Evolutionary conservation across 192 early-diverging fungal species (phyloP).

Genomic region (Cetraspora pellucida): DNA sequence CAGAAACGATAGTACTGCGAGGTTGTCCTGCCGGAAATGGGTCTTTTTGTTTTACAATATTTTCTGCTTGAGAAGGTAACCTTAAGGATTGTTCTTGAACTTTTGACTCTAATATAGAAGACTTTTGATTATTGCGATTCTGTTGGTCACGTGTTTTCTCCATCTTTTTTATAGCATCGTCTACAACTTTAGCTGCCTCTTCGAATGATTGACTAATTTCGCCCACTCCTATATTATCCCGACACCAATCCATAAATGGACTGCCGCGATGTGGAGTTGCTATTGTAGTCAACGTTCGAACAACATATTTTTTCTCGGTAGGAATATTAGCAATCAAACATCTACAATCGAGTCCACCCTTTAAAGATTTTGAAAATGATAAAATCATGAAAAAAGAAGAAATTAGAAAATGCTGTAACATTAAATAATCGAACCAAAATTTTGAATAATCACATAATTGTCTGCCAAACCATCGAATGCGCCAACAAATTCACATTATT

Average conservation of each 20-base stretch:
- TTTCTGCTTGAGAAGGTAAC: too few species aligned
- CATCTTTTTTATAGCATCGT: conserved; percentile 39
- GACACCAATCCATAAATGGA: conserved; percentile 93
- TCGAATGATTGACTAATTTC: conserved; percentile 27
- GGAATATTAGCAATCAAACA: conserved; percentile 89
- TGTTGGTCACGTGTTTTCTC: background rate
- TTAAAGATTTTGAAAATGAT: background rate
- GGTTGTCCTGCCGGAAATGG: too few species aligned
- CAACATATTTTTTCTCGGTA: conserved; percentile 64
- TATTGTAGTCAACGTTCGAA: conserved; percentile 85
- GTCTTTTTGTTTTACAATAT: too few species aligned
- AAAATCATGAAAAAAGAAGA: too few species aligned
- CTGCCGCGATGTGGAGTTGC: conserved; percentile 93
- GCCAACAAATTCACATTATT: conserved; percentile 84
- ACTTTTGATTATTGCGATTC: too few species aligned
- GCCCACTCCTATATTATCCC: conserved; percentile 81
- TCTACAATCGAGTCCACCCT: conserved; percentile 92
- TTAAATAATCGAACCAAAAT: too few species aligned
- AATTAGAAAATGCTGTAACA: too few species aligned
- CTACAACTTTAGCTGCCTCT: conserved; percentile 34
- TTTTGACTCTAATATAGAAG: too few species aligned
- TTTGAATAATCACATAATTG: too few species aligned
- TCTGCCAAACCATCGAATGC: conserved; percentile 81
- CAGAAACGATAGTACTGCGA: too few species aligned
- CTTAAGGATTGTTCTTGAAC: too few species aligned